Base-by-base conservation (phyloP, 352 stramenopile genomes). In the Globisporangium parvum region DNA sequence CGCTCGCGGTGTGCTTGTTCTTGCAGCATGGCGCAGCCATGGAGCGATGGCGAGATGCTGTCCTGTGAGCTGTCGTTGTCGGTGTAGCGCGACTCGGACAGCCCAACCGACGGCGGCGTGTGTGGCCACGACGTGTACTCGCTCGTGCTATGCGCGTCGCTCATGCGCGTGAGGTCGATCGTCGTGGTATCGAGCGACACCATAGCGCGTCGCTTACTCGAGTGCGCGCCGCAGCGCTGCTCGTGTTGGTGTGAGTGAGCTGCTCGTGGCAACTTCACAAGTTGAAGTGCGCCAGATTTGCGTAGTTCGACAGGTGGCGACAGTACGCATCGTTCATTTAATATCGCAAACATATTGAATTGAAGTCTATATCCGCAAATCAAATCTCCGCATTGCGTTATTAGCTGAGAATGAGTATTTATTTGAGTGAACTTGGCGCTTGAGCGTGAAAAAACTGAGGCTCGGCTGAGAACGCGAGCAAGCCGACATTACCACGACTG, bases 11-110 rank as follows among this genome's bases (percentile, higher is more conserved):
- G 31, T 1, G 31, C 3, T 37, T 37, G 18, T 6, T 74, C 66
- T 40, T 55, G 59, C 3, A 75, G 60, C 14, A 75, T 49, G 0
- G 62, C 57, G 35, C 59, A 70, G 18, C 67, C 40, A 14, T 44
- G 69, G 47, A 77, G 51, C 15, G 69, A 77, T 37, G 6, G 31
- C 8, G 31, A 37, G 31, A 37, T 8, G 31, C n/a, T n/a, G n/a
- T 12, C 31, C 1, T 37, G 31, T 8, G 31, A 37, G 31, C 12
- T 10, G 31, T 37, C 3, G 31, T 37, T 11, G 8, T 12, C 10
- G 31, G 28, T 8, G 9, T 33, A 3, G 26, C 23, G 17, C 46
- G 23, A 52, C n/a, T 15, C 14, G 14, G 24, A 41, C 23, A 21
- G 17, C 33, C 33, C 21, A 10, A 48, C 12, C 15, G 53, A 60